Conservation (phyloP, 768 basidiomycete genomes). For the Erythrobasidium yunnanense region DNA sequence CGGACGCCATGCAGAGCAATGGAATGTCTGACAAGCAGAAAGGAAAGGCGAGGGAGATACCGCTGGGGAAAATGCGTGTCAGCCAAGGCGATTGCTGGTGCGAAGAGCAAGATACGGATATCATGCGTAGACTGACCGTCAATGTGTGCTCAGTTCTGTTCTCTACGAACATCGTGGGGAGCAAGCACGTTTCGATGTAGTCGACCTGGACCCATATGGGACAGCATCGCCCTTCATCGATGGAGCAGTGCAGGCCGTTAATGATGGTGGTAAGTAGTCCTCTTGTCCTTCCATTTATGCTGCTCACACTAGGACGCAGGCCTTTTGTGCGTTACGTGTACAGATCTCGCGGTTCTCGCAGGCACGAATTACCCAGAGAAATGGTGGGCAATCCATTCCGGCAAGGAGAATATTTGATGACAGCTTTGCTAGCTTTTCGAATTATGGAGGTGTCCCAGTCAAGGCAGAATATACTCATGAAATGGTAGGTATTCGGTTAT, state of each 20-base stretch:
- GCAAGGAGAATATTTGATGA: not conserved
- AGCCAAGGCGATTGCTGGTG: constrained; percentile 94
- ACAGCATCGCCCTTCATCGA: constrained; percentile 96
- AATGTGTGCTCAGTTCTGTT: constrained; percentile 60
- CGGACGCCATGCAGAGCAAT: too few species aligned
- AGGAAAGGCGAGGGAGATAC: constrained; percentile 24
- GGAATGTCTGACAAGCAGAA: not conserved
- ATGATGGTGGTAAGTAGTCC: constrained; percentile 63
- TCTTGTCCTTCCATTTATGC: too few species aligned
- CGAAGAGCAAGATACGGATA: too few species aligned
- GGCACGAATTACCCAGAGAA: constrained; percentile 93
- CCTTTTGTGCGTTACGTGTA: constrained; percentile 87
- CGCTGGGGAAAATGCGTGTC: constrained; percentile 53
- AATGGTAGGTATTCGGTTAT: constrained; percentile 50
- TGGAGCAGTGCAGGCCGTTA: constrained; percentile 74
- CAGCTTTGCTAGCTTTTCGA: constrained; percentile 57
- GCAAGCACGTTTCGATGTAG: constrained; percentile 67
- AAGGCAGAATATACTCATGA: constrained; percentile 95
- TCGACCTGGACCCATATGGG: constrained; percentile 97
- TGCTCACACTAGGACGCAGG: too few species aligned
- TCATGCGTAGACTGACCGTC: not conserved
- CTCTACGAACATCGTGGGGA: constrained; percentile 82
- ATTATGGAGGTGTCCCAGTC: constrained; percentile 81
- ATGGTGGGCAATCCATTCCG: constrained; percentile 51
- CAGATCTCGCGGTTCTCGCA: constrained; percentile 84